Evolutionary conservation across 2,329 filamentous ascomycete species (phyloP), one percentile per base, ranked within the genome.

Genomic region (Arachnomyces sp.): DNA sequence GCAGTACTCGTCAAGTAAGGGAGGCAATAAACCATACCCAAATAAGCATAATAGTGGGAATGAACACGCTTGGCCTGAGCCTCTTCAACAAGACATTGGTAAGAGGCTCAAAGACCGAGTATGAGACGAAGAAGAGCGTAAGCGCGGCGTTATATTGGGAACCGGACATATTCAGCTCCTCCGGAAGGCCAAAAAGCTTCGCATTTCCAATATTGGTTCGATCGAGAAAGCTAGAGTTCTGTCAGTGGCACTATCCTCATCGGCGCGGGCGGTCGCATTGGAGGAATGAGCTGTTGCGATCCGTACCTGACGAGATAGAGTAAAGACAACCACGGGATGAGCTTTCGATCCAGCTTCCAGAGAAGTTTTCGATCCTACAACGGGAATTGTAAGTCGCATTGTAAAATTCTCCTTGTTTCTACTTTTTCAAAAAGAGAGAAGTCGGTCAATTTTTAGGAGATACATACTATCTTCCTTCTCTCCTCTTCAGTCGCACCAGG

Each of bases 401-500:
- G 12, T 28, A 2, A 39, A 31, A 37, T 9, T 35, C 43, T 33
- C 38, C 43, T 21, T 17, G 15, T 39, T 17, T 17, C 16, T n/a
- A n/a, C 11, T n/a, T 1, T 13, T 4, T 7, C 16, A 16, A 34
- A 7, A 39, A 14, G 32, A 31, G 17, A 17, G 17, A 6, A 32
- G n/a, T 25, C 28, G 5, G n/a, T 31, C 7, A 6, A 12, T 11
- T 8, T 11, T 21, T 11, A 3, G 43, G 16, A 7, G 36, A 44
- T n/a, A 61, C 74, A 47, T 63, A 85, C 82, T 52, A 78, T 74
- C 36, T 63, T 71, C 17, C 73, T 73, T 48, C 66, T 73, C 56
- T 86, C 82, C 46, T 77, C 78, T 1, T 74, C 73, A 30, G 71
- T 79, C 50, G 84, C 61, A 6, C 78, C 77, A 35, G 74, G 79